These are phyloP conservation scores for Discostella stelligeroides DNA, from an alignment of 108 stramenopile genomes.

Conservation along the genomic window DNA sequence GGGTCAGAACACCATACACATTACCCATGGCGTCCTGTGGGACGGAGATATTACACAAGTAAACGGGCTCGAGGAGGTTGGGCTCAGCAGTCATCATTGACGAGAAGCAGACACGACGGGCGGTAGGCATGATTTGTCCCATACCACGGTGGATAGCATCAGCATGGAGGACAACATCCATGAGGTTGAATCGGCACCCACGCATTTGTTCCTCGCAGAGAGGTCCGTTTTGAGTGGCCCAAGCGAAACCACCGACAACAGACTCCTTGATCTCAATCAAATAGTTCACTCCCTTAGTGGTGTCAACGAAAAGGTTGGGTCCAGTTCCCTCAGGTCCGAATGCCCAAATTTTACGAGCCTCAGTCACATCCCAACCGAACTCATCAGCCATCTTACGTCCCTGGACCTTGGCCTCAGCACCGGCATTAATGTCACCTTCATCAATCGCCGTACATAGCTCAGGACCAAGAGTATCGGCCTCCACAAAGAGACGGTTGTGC, in stretches of 20 bases:
- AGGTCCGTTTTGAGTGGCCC: slow-evolving; percentile 97
- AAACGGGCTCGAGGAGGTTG: slow-evolving; percentile 97
- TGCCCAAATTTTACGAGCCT: slow-evolving; percentile 99
- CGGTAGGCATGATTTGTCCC: slow-evolving; percentile 99
- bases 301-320: slow-evolving; percentile 98
- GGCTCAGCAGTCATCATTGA: slow-evolving; percentile 93
- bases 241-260: slow-evolving; percentile 98
- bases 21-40: slow-evolving; percentile 99
- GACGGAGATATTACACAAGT: slow-evolving; percentile 98
- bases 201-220: slow-evolving; percentile 99
- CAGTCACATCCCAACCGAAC: slow-evolving; percentile 97
- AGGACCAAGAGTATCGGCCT: slow-evolving; percentile 82
- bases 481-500: slow-evolving; percentile 99
- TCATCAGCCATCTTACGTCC: slow-evolving; percentile 96
- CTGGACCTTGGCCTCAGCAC: slow-evolving; percentile 91
- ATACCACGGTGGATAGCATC: slow-evolving; percentile 99
- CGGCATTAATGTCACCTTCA: slow-evolving; percentile 89
- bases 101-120: slow-evolving; percentile 98
- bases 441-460: slow-evolving; percentile 97
- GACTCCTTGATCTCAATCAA: slow-evolving; percentile 99
- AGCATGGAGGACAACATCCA: slow-evolving; percentile 99
- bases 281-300: slow-evolving; percentile 99
- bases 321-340: slow-evolving; percentile 99
- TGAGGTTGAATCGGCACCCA: slow-evolving; percentile 95
- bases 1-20: slow-evolving; percentile 98